Evolutionary conservation across 2,329 filamentous ascomycete genomes (phyloP), one percentile per base, ranked within the genome.

Genomic region (Fusarium nanum): DNA sequence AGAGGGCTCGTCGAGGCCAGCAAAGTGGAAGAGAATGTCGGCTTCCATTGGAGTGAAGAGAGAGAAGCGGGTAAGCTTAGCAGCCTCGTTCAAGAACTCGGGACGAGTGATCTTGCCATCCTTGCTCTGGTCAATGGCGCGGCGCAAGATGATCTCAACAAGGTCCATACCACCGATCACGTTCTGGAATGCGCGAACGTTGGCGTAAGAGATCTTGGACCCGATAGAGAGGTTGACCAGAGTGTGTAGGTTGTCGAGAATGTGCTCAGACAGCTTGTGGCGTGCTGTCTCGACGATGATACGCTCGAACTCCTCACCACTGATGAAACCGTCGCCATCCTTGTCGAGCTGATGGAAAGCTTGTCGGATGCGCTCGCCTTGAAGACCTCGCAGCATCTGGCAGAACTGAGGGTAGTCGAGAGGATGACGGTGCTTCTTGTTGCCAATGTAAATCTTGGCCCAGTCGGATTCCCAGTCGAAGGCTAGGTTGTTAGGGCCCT

Each of bases 11-110:
- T 98, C 93, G 57, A 98, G 86, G 67, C 94, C 93, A 65, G 96
- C 96, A 80, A 99, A 99, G 83, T 98, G 96, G 86, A 99, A 99
- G 42, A 99, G 88, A 68, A 99, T 97, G 78, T 99, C 96, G 42
- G 95, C 94, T 82, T 99, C 96, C 94, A 98, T 98, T 14, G 96
- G 96, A 0, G 96, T 98, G 82, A 98, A 98, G 37, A 97, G 88
- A 14, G 94, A 97, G 85, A 98, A 99, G 69, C 96, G 91, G 25
- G 95, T 97, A 76, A 96, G 90, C 70, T 91, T 91, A 46, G 95
- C 91, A 13, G 96, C 95, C 83, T 98, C 94, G 80, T 97, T 95
- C 68, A 98, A 83, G 82, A 99, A 99, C 77, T 98, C 96, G 45
- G 93, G 88, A 55, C 94, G 89, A 7, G 95, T 98, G 78, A 99